phyloP scores from a whole-genome alignment of 164 flowering plant genomes.

The Cinnamomum micranthum region DNA sequence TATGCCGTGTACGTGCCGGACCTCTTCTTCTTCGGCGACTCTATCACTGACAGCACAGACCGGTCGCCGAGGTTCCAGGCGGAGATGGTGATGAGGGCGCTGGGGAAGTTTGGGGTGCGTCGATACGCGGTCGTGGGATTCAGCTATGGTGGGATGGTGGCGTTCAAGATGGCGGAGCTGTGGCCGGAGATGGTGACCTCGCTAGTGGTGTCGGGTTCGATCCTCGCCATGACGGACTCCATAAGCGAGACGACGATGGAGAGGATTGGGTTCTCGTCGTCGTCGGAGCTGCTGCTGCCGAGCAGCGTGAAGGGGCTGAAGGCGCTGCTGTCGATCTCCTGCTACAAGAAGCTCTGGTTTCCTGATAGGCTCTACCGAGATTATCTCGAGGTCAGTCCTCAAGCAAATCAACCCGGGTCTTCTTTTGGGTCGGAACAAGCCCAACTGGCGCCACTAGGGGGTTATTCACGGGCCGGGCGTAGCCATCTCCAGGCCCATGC shows the following conservation, averaged over 20 bases:
- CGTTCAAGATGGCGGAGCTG: constrained; percentile 64
- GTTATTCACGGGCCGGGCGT: too few relatives aligned
- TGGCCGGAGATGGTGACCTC: constrained; percentile 52
- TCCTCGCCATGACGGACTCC: constrained; percentile 63
- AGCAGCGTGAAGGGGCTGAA: constrained; percentile 64
- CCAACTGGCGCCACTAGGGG: too few relatives aligned
- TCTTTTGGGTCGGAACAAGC: too few relatives aligned
- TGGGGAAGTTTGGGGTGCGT: constrained; percentile 54
- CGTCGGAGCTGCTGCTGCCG: constrained; percentile 67
- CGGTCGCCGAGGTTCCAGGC: constrained; percentile 73
- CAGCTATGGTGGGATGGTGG: constrained; percentile 90
- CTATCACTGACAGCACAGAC: constrained; percentile 39
- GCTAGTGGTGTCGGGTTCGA: constrained; percentile 68
- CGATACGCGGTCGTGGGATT: constrained; percentile 64
- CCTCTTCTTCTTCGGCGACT: constrained; percentile 76
- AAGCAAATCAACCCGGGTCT: too few relatives aligned
- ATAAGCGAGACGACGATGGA: constrained; percentile 32
- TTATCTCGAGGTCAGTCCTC: constrained; percentile 51
- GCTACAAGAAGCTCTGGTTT: constrained; percentile 66
- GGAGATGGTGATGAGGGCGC: constrained; percentile 46
- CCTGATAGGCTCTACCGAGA: constrained; percentile 62
- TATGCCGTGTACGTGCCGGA: constrained; percentile 73
- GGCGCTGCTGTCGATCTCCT: constrained; percentile 59
- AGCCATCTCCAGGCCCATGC: too few relatives aligned
- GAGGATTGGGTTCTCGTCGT: constrained; percentile 59